Percentiles rank a stretch among this genome's conserved stretches.
Conservation (phyloP, 1,284 basidiomycete genomes). For the Pseudozyma pruni region DNA sequence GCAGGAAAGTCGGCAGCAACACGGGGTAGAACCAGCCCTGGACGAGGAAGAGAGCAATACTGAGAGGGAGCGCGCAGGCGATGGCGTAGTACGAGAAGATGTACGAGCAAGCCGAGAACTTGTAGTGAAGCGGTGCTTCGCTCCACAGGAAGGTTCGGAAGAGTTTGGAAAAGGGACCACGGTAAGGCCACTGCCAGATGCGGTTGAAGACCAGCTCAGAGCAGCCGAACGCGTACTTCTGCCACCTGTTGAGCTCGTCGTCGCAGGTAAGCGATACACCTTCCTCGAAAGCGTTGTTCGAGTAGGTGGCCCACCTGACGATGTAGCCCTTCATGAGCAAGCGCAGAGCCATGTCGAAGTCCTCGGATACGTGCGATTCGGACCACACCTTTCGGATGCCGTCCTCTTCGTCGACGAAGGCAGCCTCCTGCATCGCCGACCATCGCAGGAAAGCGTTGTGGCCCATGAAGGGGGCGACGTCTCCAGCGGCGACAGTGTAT, state of each 20-base stretch:
- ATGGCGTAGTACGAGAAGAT: conserved; percentile 85
- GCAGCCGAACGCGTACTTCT: conserved; percentile 82
- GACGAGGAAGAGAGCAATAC: conserved; percentile 78
- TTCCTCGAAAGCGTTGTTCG: conserved; percentile 82
- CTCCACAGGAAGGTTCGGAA: conserved; percentile 78
- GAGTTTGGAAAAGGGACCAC: conserved; percentile 81
- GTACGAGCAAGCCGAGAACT: conserved; percentile 76
- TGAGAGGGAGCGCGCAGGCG: conserved; percentile 75
- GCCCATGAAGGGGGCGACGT: conserved; percentile 79
- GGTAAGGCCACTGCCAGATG: conserved; percentile 76
- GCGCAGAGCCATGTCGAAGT: conserved; percentile 79
- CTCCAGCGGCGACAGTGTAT: conserved; percentile 69
- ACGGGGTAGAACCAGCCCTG: conserved; percentile 76
- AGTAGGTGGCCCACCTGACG: conserved; percentile 86
- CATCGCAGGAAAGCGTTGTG: conserved; percentile 88
- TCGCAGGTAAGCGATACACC: conserved; percentile 81
- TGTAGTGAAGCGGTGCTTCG: conserved; percentile 75
- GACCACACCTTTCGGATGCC: conserved; percentile 81
- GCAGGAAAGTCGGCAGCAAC: conserved; percentile 74
- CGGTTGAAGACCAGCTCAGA: conserved; percentile 67
- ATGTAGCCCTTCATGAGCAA: conserved; percentile 71
- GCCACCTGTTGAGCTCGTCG: conserved; percentile 84
- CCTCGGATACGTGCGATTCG: conserved; percentile 82
- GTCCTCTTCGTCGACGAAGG: conserved; percentile 77
- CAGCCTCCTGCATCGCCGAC: conserved; percentile 82